A percentile compares a stretch with the other conserved stretches of the same genome.
phyloP scores from a whole-genome alignment of 495 filamentous ascomycete genomes.

The Penicillium canescens region DNA sequence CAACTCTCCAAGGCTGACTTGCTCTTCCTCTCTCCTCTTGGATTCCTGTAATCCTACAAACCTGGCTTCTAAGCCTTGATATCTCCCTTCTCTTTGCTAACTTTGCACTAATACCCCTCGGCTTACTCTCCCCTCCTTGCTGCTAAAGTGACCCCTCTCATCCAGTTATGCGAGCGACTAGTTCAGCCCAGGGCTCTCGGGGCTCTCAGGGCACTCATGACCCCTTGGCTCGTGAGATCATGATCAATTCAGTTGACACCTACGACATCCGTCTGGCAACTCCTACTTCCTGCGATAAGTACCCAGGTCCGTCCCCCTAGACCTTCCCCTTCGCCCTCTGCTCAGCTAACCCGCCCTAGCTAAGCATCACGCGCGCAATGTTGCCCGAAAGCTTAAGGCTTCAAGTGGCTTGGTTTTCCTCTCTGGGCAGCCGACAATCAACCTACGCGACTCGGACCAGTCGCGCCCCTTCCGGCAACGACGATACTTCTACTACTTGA shows the following conservation, averaged over 20 bases:
- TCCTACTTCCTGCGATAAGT: conserved; percentile 40
- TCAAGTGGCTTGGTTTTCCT: conserved; percentile 76
- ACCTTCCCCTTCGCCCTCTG: conserved; percentile 1
- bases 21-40: no score
- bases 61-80: background rate
- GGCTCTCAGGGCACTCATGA: conserved; percentile 6
- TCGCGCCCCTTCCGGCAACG: conserved; percentile 77
- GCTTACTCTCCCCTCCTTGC: conserved; percentile 17
- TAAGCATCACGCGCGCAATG: conserved; percentile 76
- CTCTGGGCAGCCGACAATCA: conserved; percentile 69
- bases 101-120: background rate
- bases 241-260: conserved; percentile 29
- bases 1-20: conserved; percentile 2
- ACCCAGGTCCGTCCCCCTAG: conserved; percentile 34
- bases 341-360: conserved; percentile 48
- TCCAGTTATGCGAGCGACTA: conserved; percentile 16
- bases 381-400: conserved; percentile 64
- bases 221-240: conserved; percentile 17
- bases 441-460: conserved; percentile 81
- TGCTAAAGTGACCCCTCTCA: conserved; percentile 25
- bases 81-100: background rate
- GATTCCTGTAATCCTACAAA: no score
- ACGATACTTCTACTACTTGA: conserved; percentile 91
- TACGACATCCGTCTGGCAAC: conserved; percentile 35
- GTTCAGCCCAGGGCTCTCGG: background rate